Base-by-base conservation (phyloP, 441 rosid genomes). In the Gossypium lobatum region DNA sequence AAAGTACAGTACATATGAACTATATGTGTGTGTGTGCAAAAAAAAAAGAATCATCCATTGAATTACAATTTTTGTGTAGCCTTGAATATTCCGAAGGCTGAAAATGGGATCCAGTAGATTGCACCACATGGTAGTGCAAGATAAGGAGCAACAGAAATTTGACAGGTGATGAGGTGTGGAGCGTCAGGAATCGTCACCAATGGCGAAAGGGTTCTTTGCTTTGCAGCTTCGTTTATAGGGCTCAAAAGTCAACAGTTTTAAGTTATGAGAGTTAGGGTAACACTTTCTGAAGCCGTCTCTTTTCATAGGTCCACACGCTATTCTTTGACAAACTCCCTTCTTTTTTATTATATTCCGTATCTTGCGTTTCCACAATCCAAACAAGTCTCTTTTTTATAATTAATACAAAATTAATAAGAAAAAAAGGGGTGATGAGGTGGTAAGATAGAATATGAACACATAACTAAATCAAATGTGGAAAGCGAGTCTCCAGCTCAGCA, bases 291-390 rank as follows among this genome's bases (percentile, higher is more conserved):
- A 77, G 48, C 80, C 78, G 45, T 63, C 76, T 3, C 42, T 46
- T 6, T n/a, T n/a, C 69, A 74, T n/a, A 82, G 83, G 77, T 79
- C 85, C 85, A 85, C 87, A 71, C 84, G 87, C 58, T 77, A 2
- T 64, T 17, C 8, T 55, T 13, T 64, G 53, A 45, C 31, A 11
- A 42, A 20, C 46, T 65, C 17, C 2, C 11, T 21, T 42, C 42
- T 18, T 34, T n/a, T 59, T 60, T 60, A 76, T 58, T 57, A 63
- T 64, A 31, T 71, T 73, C 77, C 76, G 66, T 73, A 54, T 74
- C 60, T 23, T 67, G 6, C 75, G 82, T 55, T 61, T n/a, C 62
- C 68, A 61, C 65, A 28, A 28, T 26, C 65, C 34, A 26, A 31
- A 6, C 2, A 16, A 1, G 6, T 34, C 18, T 14, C 14, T 26